phyloP scores from a whole-genome alignment of 2,329 filamentous ascomycete genomes.

The Hawksworthiomyces lignivorus region DNA sequence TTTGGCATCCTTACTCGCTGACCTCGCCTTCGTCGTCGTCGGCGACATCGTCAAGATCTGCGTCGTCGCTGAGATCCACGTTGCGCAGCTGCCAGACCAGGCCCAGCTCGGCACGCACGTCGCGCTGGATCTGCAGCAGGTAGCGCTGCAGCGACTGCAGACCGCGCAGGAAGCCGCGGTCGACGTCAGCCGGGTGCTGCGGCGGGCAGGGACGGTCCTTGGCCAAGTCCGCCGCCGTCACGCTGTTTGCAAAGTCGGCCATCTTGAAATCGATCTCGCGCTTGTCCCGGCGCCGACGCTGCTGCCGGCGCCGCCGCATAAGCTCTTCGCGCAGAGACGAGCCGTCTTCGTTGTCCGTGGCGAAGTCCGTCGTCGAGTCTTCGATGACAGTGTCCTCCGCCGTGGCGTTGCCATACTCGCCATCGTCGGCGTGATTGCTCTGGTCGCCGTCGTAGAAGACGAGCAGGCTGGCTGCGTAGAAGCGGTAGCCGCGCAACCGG shows the following conservation, averaged over 20 bases:
- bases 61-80: conserved; percentile 2
- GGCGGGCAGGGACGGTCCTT: conserved; percentile 66
- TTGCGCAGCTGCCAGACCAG: conserved; percentile 22
- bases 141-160: conserved; percentile 72
- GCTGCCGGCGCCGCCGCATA: conserved; percentile 19
- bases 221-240: conserved; percentile 74
- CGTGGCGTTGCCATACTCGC: conserved; percentile 19
- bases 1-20: conserved; percentile 24
- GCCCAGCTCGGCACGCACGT: conserved; percentile 53
- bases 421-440: conserved; percentile 24
- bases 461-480: conserved; percentile 89
- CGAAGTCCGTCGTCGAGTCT: conserved; percentile 51
- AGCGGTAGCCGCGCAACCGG: conserved; percentile 74
- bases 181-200: conserved; percentile 68
- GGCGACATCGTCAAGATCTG: conserved; percentile 11
- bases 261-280: conserved; percentile 85
- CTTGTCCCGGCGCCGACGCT: conserved; percentile 29
- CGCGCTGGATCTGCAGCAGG: conserved; percentile 78
- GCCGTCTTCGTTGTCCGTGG: conserved; percentile 49
- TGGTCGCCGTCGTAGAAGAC: conserved; percentile 93
- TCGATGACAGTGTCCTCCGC: conserved; percentile 46
- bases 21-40: conserved; percentile 24
- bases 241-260: conserved; percentile 96
- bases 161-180: conserved; percentile 83
- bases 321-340: conserved; percentile 1